Percentiles rank a stretch among this genome's conserved stretches.
Evolutionary conservation across 768 basidiomycete genomes (phyloP).

Genomic region (Tephrocybe sp.): DNA sequence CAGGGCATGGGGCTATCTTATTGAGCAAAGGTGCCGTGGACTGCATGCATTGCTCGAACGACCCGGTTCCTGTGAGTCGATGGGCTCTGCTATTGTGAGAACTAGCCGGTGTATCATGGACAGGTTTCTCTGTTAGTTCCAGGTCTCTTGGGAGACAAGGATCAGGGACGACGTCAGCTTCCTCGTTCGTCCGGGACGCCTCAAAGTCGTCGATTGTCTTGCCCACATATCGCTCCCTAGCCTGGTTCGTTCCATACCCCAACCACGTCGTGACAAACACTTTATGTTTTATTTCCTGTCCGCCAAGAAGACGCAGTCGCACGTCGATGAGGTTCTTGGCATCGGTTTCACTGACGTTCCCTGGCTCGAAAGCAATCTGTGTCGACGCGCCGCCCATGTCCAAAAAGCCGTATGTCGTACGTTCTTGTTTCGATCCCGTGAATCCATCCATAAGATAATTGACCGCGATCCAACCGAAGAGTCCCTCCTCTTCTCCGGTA

Average conservation of each 20-base stretch:
- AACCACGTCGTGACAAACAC: conserved; percentile 99
- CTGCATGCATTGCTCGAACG: conserved; percentile 80
- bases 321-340: conserved; percentile 75
- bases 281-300: conserved; percentile 83
- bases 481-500: conserved; percentile 95
- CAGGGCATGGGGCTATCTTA: conserved; percentile 78
- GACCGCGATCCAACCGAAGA: conserved; percentile 98
- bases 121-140: conserved; percentile 53
- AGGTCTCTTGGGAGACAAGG: conserved; percentile 89
- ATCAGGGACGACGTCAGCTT: conserved; percentile 56
- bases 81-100: conserved; percentile 51
- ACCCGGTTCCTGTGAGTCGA: conserved; percentile 80
- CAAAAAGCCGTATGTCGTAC: conserved; percentile 93
- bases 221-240: conserved; percentile 89
- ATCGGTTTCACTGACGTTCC: conserved; percentile 49
- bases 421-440: conserved; percentile 46
- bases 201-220: conserved; percentile 60
- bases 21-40: conserved; percentile 78
- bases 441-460: conserved; percentile 99
- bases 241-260: conserved; percentile 97
- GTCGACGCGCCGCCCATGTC: conserved; percentile 99
- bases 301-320: conserved; percentile 74
- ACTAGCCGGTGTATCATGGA: conserved; percentile 35
- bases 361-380: conserved; percentile 96
- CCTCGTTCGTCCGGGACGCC: conserved; percentile 24